Evolutionary conservation across 345 rosid genomes (phyloP).

Genomic region (Dipteronia dyeriana): DNA sequence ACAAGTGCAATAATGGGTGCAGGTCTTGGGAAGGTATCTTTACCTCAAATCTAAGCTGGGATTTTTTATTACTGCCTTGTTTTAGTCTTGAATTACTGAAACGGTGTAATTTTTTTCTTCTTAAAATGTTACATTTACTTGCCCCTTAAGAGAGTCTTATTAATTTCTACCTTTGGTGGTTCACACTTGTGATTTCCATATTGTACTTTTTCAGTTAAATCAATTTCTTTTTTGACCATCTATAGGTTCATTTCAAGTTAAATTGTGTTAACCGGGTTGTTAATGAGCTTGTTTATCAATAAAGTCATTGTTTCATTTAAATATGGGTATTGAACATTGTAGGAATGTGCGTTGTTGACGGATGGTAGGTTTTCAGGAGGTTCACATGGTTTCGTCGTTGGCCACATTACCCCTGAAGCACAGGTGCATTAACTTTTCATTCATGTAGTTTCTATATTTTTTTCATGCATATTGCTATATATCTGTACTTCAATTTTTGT

Average conservation of each 20-base stretch:
- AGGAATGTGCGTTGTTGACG: conserved; percentile 94
- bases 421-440: conserved; percentile 53
- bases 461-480: neutral
- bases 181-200: neutral
- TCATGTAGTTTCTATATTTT: conserved; percentile 1
- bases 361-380: conserved; percentile 99
- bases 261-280: neutral
- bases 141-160: neutral
- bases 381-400: conserved; percentile 98
- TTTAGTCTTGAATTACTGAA: neutral
- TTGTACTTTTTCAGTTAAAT: neutral
- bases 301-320: conserved; percentile 9
- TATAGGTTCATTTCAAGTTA: conserved; percentile 4
- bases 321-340: conserved; percentile 30
- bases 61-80: neutral
- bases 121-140: neutral
- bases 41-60: conserved; percentile 9
- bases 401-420: conserved; percentile 97
- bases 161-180: neutral
- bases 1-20: conserved; percentile 99
- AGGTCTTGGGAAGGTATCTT: conserved; percentile 92
- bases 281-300: neutral
- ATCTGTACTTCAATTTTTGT: neutral
- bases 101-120: neutral
- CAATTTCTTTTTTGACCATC: neutral